Base-by-base conservation (phyloP, 495 filamentous ascomycete species). In the Glutinoglossum americanum region DNA sequence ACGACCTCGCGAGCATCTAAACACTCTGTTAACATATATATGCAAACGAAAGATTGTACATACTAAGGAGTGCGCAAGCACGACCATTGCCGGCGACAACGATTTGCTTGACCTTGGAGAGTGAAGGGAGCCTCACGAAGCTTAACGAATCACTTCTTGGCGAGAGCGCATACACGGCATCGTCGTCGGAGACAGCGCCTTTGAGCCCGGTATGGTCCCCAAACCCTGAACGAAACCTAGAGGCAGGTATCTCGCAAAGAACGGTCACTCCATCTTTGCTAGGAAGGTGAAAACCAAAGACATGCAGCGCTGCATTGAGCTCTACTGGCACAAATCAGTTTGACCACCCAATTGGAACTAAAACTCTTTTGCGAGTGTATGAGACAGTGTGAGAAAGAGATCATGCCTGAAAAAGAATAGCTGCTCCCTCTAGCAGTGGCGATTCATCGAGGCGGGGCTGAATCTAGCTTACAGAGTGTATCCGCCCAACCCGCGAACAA, bases 401-500 rank as follows among this genome's bases (percentile, higher is more conserved):
- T n/a, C n/a, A n/a, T n/a, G n/a, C n/a, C n/a, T n/a, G n/a, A n/a
- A n/a, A n/a, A n/a, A n/a, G n/a, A n/a, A n/a, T n/a, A n/a, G n/a
- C n/a, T n/a, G n/a, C n/a, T n/a, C n/a, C n/a, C n/a, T n/a, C n/a
- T n/a, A n/a, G n/a, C n/a, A n/a, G n/a, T n/a, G n/a, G n/a, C n/a
- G n/a, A n/a, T n/a, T 0, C 1, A 17, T 17, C 6, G 48, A 26
- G 8, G 48, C 48, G 37, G 37, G 37, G 5, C 17, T 17, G 17
- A 11, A 11, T 41, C 8, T 13, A 41, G 37, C 53, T 45, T 45
- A 60, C 58, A 19, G 3, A 60, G 26, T 3, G 39, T 26, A n/a
- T 60, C 27, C 13, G 35, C 45, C 55, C 58, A 59, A 7, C 58
- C 58, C n/a, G 27, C 54, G 25, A 23, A 60, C 11, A 60, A 8